Evolutionary conservation across 2,329 filamentous ascomycete species (phyloP), one percentile per base, ranked within the genome.

Genomic region (Cladophialophora psammophila): DNA sequence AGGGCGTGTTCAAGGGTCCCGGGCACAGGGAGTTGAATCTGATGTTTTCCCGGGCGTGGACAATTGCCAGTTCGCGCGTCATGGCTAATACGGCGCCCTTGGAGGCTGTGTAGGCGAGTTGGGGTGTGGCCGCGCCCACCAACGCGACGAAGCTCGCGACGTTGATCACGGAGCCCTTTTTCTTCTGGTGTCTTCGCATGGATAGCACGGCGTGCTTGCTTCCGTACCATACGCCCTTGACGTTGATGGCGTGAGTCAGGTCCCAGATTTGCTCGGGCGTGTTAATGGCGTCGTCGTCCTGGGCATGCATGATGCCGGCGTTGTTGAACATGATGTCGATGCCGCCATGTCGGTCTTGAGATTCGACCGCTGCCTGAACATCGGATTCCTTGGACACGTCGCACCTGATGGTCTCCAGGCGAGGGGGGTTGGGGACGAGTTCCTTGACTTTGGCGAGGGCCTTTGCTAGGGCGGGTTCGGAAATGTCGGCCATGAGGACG

Each of bases 211-310:
- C 93, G 79, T 97, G 92, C 85, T 97, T 97, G 86, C 89, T 90
- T 68, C 94, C 94, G 78, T 88, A 97, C 94, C 94, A 97, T n/a
- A 97, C 94, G 52, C 94, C 94, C 87, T 97, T 97, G 79, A 97
- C 94, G 80, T 97, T 97, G 84, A 97, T 96, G 78, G 88, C 89
- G 69, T 96, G 93, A 4, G 94, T 97, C 72, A 96, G 82, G 75
- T 97, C 93, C 94, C 94, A 97, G 83, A 97, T 94, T 74, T 88
- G 89, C 82, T 97, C 93, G 59, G 92, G 89, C 1, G 93, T 97
- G 78, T 90, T 87, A 77, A 96, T 83, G 57, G 94, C 93, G 78
- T 93, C 90, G 76, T 87, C 89, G 78, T 93, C 91, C 65, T 90
- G 85, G 56, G 88, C 89, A 82, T 97, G 94, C 94, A 97, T 97